Evolutionary conservation across 257 asterid species (phyloP), one percentile per base, ranked within the genome.

Genomic region (Anisodus tanguticus): DNA sequence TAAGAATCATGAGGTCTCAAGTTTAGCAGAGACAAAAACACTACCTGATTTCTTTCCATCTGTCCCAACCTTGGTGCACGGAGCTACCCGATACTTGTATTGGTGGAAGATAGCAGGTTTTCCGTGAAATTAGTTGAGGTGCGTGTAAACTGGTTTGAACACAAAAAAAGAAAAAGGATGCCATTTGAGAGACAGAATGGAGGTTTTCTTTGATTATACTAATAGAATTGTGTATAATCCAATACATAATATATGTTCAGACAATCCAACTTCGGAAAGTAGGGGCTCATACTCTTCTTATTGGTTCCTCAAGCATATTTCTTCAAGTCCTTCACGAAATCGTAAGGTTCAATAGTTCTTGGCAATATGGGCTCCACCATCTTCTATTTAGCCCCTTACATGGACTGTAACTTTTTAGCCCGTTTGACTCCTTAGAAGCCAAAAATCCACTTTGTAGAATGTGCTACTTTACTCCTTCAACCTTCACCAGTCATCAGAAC

Each of bases 201-300:
- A 76, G 12, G 81, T 76, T 76, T 47, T 54, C 62, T 74, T 22
- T 74, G 17, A 49, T 49, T 19, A 49, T 47, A 72, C 59, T 11
- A 19, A 49, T 59, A 59, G 66, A 59, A 17, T 4, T 59, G n/a
- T 55, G 55, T 70, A 9, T 43, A 3, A 70, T 4, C 35, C 55
- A 70, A 70, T 70, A 35, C 6, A 70, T 8, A 70, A 8, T 70
- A 17, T 70, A 70, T 43, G 55, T 70, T 70, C 31, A 35, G 8
- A 17, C 16, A 41, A 70, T 17, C 9, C 55, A 43, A 70, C 35
- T 70, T 10, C 9, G 9, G 39, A 37, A 68, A 15, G 53, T 68
- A 7, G 53, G 53, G 53, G 77, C 13, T 41, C 54, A 8, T n/a
- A 7, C 35, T 17, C 35, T 60, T n/a, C 55, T 8, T n/a, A 6